Conservation (phyloP, 106 monocot species). For the Allium fistulosum region DNA sequence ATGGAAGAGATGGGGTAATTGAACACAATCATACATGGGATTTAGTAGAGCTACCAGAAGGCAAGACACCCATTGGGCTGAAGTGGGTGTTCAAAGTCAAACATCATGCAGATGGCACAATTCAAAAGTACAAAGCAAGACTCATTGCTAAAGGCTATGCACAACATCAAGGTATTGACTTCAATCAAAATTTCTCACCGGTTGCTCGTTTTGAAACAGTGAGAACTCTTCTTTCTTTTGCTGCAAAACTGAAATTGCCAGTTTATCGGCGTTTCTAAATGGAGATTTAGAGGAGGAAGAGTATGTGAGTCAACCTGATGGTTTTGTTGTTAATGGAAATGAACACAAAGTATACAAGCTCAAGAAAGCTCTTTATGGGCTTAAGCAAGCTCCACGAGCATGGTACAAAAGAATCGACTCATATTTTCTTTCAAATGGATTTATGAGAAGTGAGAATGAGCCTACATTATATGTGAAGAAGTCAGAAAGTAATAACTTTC, state of each 20-base stretch:
- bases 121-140: slow-evolving; percentile 5
- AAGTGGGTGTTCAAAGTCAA: slow-evolving; percentile 10
- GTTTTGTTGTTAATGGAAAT: not conserved
- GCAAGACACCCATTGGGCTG: not conserved
- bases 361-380: no score
- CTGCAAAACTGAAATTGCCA: not conserved
- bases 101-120: not conserved
- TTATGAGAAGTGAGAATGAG: not conserved
- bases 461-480: slow-evolving; percentile 3
- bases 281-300: slow-evolving; percentile 9
- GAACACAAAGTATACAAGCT: no score
- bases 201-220: not conserved
- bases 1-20: not conserved
- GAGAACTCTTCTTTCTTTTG: slow-evolving; percentile 3
- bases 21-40: slow-evolving; percentile 1
- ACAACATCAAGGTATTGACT: not conserved
- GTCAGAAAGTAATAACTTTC: not conserved
- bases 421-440: not conserved
- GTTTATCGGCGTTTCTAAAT: slow-evolving; percentile 5
- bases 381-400: no score
- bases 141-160: not conserved
- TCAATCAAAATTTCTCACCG: not conserved
- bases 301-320: not conserved
- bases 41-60: not conserved
- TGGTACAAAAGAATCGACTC: not conserved